phyloP scores from a whole-genome alignment of 2,329 filamentous ascomycete genomes.

The Fusarium globosum region DNA sequence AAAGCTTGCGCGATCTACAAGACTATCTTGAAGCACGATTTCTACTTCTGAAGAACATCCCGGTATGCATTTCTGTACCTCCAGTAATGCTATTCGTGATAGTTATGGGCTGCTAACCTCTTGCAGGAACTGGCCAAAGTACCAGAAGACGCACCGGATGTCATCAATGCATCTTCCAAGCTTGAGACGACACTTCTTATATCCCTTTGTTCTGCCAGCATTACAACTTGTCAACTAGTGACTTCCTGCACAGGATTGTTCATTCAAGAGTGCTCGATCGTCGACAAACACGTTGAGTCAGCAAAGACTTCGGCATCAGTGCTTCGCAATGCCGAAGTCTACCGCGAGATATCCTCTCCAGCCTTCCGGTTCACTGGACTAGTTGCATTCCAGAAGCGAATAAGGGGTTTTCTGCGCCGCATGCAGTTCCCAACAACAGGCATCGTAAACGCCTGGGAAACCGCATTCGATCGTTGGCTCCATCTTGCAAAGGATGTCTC shows the following conservation, averaged over 20 bases:
- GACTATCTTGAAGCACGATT: conserved; percentile 68
- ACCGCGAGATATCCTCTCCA: conserved; percentile 70
- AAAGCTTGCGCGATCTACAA: conserved; percentile 60
- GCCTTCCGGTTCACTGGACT: conserved; percentile 74
- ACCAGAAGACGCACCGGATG: conserved; percentile 65
- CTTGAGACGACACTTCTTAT: conserved; percentile 72
- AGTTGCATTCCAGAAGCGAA: conserved; percentile 76
- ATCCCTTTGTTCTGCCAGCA: conserved; percentile 72
- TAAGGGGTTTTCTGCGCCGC: conserved; percentile 67
- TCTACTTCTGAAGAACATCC: conserved; percentile 61
- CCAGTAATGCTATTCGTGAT: background rate
- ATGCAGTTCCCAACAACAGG: conserved; percentile 72
- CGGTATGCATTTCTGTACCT: conserved; percentile 51
- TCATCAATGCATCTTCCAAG: conserved; percentile 63
- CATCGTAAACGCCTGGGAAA: conserved; percentile 75
- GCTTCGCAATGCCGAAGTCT: conserved; percentile 70
- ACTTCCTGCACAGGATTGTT: conserved; percentile 71
- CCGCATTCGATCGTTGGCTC: conserved; percentile 73
- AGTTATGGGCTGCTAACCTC: conserved; percentile 17
- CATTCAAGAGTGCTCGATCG: conserved; percentile 69
- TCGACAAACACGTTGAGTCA: conserved; percentile 62
- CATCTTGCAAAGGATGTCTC: conserved; percentile 72
- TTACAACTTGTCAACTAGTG: conserved; percentile 73
- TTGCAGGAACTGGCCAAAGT: conserved; percentile 66
- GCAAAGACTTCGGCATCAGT: conserved; percentile 63